Evolutionary conservation across 1,284 basidiomycete species (phyloP), one percentile per base, ranked within the genome.

Genomic region (Irpex sp.): DNA sequence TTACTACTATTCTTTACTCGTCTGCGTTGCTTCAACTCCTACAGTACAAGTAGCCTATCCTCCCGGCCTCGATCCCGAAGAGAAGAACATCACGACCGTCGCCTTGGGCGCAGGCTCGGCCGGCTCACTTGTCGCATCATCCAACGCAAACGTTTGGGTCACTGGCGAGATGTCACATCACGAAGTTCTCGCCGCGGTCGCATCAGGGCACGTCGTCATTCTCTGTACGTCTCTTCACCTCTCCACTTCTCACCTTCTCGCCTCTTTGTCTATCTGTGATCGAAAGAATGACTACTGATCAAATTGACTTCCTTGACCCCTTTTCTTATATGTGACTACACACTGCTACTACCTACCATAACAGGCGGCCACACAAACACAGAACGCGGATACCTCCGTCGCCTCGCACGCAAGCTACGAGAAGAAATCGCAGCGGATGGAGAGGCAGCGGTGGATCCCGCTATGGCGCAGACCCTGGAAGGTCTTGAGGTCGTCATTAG

Each of bases 81-180:
- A 67, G 64, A 58, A 47, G 31, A 60, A 59, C 19, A 68, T 78
- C 55, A 70, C 66, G 36, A 73, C 83, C 34, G 83, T 96, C 62
- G 93, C 92, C 56, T 88, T 97, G 63, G 96, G 94, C 74, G 94
- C 93, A 37, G 94, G 94, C 34, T 88, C 90, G 21, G 94, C 93
- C 59, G 91, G 85, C 1, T 88, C 88, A 52, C 80, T 94, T 75
- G 82, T 97, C 48, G 74, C 81, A 49, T 88, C 85, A 58, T 81
- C 85, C 61, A 77, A 85, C 38, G 93, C 93, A 51, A 93, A 96
- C 73, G 83, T 94, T 31, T 92, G 92, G 73, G 82, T 94, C 69
- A 97, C 94, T 1, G 94, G 94, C n/a, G 94, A 96, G 76, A 94
- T 96, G 93, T 76, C 83, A 31, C 94, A 96, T 76, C 93, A 96